These are phyloP conservation scores for Leavenworthia alabamica DNA, from an alignment of 345 rosid species.

Conservation along the genomic window DNA sequence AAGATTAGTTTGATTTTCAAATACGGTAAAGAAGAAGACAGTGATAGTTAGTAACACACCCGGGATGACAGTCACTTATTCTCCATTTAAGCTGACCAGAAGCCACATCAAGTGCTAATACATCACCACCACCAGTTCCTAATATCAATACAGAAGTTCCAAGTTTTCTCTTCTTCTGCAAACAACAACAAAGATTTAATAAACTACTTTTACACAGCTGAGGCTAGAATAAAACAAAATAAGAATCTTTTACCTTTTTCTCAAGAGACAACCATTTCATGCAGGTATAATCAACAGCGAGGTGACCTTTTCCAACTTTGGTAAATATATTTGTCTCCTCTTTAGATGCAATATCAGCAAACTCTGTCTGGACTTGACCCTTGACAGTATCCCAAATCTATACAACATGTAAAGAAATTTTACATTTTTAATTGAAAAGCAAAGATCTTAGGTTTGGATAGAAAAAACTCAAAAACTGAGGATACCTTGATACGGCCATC, in stretches of 20 bases:
- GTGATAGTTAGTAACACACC: conserved; percentile 50
- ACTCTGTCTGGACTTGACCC: conserved; percentile 72
- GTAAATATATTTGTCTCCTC: conserved; percentile 33
- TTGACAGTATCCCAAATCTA: conserved; percentile 75
- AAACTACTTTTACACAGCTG: not conserved
- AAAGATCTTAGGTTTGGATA: not conserved
- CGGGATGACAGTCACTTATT: conserved; percentile 84
- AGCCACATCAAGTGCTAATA: conserved; percentile 86
- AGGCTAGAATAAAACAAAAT: not conserved
- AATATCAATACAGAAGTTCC: conserved; percentile 56
- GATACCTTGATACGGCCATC: conserved; percentile 81
- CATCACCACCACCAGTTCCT: conserved; percentile 91
- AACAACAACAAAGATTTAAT: not conserved
- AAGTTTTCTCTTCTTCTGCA: conserved; percentile 74
- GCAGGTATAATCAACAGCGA: conserved; percentile 69
- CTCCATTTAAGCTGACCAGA: conserved; percentile 91
- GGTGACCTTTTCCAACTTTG: conserved; percentile 54
- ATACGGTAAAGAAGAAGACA: not conserved
- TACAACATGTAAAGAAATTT: not conserved
- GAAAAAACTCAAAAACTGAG: not conserved
- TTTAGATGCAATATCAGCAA: conserved; percentile 55
- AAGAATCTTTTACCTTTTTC: conserved; percentile 38
- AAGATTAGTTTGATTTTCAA: not conserved
- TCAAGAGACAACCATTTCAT: conserved; percentile 72
- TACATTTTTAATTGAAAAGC: not conserved